These are phyloP conservation scores for Xylariaceae sp. DNA, from an alignment of 2,329 filamentous ascomycete genomes.

Conservation along the genomic window DNA sequence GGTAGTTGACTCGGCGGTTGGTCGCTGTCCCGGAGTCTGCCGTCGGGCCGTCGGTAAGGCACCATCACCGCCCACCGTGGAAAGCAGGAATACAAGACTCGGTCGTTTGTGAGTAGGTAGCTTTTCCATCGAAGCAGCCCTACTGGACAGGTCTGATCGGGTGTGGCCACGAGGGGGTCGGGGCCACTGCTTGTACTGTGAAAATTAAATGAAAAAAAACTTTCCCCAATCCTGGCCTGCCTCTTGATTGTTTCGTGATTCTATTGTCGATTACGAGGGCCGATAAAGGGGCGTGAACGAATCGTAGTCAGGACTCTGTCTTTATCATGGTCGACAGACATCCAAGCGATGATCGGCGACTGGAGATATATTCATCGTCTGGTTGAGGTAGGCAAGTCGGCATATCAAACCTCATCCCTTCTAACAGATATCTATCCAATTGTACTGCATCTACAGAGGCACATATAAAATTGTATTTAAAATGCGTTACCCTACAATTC, in stretches of 20 bases:
- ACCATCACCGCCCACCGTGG: conserved; percentile 1
- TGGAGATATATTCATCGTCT: no score
- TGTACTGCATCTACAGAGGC: no score
- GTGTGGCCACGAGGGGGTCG: conserved; percentile 20
- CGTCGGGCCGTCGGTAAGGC: conserved; percentile 5
- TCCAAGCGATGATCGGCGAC: no score
- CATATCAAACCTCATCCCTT: no score
- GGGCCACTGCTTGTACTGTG: conserved; percentile 24
- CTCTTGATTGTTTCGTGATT: neutral
- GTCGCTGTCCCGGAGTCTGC: neutral
- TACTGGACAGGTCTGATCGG: neutral
- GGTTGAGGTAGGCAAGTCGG: no score
- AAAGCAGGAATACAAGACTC: conserved; percentile 9
- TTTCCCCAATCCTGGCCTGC: conserved; percentile 2
- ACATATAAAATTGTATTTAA: no score
- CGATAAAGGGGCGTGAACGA: no score
- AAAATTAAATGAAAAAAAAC: conserved; percentile 15
- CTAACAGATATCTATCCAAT: no score
- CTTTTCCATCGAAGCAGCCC: neutral
- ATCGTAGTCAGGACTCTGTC: no score
- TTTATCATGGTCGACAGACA: no score
- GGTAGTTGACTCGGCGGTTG: conserved; percentile 5
- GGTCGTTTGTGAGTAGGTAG: conserved; percentile 5
- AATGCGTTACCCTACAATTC: no score
- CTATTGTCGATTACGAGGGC: no score